Conservation (phyloP, 2,329 filamentous ascomycete species). For the Didymella lethalis region DNA sequence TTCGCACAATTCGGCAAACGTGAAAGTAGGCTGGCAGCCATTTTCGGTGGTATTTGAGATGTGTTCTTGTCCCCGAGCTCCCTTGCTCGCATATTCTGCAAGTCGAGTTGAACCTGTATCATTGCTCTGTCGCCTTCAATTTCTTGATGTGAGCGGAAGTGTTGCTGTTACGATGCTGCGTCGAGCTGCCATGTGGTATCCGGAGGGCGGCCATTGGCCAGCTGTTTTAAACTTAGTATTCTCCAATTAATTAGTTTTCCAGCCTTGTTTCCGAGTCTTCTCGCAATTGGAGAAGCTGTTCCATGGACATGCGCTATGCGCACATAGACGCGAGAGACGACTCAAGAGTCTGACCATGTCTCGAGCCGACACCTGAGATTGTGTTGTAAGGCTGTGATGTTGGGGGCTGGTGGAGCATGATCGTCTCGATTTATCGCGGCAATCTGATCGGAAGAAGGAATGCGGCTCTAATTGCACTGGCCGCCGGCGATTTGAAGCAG, state of each 20-base stretch:
- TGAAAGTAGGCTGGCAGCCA: neutral
- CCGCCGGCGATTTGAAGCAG: neutral
- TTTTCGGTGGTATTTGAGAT: neutral
- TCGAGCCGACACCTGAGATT: neutral
- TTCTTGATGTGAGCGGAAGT: no score
- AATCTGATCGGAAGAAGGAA: neutral
- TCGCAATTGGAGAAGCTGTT: neutral
- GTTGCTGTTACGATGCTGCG: neutral
- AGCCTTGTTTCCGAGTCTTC: neutral
- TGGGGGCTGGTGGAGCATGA: neutral
- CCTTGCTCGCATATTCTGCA: no score
- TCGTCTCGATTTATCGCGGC: neutral
- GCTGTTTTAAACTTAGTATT: neutral
- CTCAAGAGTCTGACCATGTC: neutral
- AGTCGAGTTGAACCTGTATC: neutral
- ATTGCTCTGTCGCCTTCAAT: neutral
- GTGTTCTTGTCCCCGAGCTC: no score
- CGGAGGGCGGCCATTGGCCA: neutral
- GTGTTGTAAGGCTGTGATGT: neutral
- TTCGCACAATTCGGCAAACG: neutral
- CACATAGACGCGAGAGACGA: constrained; percentile 1
- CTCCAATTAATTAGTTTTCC: neutral
- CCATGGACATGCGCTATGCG: neutral
- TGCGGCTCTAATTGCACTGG: neutral
- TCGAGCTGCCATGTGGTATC: neutral